phyloP scores from a whole-genome alignment of 2,329 filamentous ascomycete genomes.

The Neurospora sp. region DNA sequence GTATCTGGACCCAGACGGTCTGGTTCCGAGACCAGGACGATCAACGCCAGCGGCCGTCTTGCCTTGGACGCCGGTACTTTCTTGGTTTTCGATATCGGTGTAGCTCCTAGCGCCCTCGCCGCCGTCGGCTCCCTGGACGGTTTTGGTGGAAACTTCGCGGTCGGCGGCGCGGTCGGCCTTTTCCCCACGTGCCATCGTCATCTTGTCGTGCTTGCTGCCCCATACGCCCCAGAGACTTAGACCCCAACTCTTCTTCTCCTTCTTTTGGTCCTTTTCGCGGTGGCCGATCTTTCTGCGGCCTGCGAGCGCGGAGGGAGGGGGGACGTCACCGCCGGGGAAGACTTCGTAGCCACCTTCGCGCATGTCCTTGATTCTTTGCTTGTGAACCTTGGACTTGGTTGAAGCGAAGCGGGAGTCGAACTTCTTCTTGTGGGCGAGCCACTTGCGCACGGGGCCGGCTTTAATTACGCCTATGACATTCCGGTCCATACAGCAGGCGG shows the following conservation, averaged over 20 bases:
- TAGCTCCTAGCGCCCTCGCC: constrained; percentile 34
- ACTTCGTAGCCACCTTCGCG: constrained; percentile 55
- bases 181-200: constrained; percentile 52
- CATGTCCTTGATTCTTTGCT: constrained; percentile 64
- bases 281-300: constrained; percentile 49
- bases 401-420: constrained; percentile 67
- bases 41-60: constrained; percentile 34
- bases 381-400: constrained; percentile 62
- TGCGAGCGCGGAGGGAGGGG: constrained; percentile 76
- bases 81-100: constrained; percentile 31
- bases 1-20: constrained; percentile 35
- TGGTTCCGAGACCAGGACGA: neutral
- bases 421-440: constrained; percentile 63
- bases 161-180: constrained; percentile 33
- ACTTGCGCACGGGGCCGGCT: constrained; percentile 67
- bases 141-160: constrained; percentile 1
- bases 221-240: constrained; percentile 78
- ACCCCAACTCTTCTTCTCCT: constrained; percentile 55
- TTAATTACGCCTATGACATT: constrained; percentile 72
- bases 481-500: constrained; percentile 52
- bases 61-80: constrained; percentile 17
- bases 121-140: constrained; percentile 27
- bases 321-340: constrained; percentile 61
- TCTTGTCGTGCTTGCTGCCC: constrained; percentile 82
- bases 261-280: constrained; percentile 37